Conservation (phyloP, 805 yeast genomes). For the Sungouiozyma ichnusensis region DNA sequence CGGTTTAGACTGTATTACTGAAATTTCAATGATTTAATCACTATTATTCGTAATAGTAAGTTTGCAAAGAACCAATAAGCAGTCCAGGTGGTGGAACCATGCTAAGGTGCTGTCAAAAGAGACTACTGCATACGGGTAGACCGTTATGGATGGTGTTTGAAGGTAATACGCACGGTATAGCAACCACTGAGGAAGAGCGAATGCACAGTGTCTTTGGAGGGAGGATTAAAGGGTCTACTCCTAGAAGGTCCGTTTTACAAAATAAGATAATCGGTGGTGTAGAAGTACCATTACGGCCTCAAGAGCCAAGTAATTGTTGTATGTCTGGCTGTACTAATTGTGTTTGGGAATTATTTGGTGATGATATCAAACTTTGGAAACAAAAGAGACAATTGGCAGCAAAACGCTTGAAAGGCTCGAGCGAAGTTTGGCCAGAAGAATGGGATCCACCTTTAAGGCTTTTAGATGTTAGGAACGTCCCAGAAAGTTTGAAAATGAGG, state of each 20-base stretch:
- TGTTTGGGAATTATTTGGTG: slow-evolving; percentile 90
- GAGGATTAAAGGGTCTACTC: slow-evolving; percentile 41
- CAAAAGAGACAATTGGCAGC: slow-evolving; percentile 49
- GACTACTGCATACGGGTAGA: slow-evolving; percentile 10
- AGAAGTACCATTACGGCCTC: slow-evolving; percentile 70
- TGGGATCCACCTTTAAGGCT: slow-evolving; percentile 47
- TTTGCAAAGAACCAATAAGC: too few species aligned
- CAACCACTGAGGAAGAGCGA: slow-evolving; percentile 36
- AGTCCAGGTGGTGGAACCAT: too few species aligned
- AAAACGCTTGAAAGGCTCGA: slow-evolving; percentile 31
- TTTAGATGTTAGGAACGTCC: slow-evolving; percentile 35
- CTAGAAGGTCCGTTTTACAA: slow-evolving; percentile 26
- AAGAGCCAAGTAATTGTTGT: slow-evolving; percentile 92
- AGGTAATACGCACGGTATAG: slow-evolving; percentile 26
- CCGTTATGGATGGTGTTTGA: slow-evolving; percentile 21
- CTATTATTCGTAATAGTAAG: too few species aligned
- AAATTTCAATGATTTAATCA: too few species aligned
- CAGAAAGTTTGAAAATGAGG: slow-evolving; percentile 14
- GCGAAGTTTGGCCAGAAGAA: slow-evolving; percentile 52
- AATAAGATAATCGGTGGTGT: slow-evolving; percentile 44
- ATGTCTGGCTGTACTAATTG: slow-evolving; percentile 96
- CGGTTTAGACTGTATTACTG: too few species aligned
- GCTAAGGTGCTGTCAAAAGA: slow-evolving; percentile 22
- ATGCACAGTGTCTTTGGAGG: slow-evolving; percentile 46
- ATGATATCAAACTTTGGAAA: slow-evolving; percentile 81